A percentile compares a stretch with the other conserved stretches of the same genome.
These are phyloP conservation scores for Nissolia schottii DNA, from an alignment of 306 rosid species.

Conservation along the genomic window DNA sequence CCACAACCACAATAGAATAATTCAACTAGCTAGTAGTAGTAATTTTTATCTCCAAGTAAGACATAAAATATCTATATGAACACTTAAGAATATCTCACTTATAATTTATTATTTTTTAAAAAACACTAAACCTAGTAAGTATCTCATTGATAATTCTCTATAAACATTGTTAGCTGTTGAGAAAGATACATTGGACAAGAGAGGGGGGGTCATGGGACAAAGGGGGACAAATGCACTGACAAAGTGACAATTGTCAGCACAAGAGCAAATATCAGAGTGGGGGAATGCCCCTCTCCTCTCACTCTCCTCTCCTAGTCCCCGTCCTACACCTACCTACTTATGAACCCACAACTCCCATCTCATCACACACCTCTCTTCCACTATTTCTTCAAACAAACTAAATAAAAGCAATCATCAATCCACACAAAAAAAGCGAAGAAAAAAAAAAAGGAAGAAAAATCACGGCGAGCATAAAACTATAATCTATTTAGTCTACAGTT, in stretches of 20 bases:
- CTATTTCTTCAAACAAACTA: too few relatives aligned
- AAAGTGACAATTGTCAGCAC: conserved; percentile 17
- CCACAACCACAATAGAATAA: neutral
- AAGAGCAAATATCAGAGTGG: neutral
- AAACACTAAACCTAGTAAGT: too few relatives aligned
- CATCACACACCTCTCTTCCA: neutral
- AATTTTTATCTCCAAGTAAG: neutral
- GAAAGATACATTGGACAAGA: conserved; percentile 15
- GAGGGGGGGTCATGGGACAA: neutral
- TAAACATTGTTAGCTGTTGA: neutral
- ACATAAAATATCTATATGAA: neutral
- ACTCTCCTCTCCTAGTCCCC: too few relatives aligned
- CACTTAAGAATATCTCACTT: too few relatives aligned
- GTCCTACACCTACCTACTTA: too few relatives aligned
- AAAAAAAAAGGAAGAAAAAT: too few relatives aligned
- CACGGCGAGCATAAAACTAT: neutral
- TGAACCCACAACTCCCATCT: neutral
- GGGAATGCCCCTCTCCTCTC: neutral
- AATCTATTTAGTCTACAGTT: neutral
- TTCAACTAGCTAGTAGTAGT: neutral
- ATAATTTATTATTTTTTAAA: too few relatives aligned
- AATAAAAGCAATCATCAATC: neutral
- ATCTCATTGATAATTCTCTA: too few relatives aligned
- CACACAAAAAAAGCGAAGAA: too few relatives aligned
- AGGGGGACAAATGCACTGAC: conserved; percentile 5